These are phyloP conservation scores for Venturia nashicola DNA, from an alignment of 2,329 filamentous ascomycete genomes.

Conservation along the genomic window DNA sequence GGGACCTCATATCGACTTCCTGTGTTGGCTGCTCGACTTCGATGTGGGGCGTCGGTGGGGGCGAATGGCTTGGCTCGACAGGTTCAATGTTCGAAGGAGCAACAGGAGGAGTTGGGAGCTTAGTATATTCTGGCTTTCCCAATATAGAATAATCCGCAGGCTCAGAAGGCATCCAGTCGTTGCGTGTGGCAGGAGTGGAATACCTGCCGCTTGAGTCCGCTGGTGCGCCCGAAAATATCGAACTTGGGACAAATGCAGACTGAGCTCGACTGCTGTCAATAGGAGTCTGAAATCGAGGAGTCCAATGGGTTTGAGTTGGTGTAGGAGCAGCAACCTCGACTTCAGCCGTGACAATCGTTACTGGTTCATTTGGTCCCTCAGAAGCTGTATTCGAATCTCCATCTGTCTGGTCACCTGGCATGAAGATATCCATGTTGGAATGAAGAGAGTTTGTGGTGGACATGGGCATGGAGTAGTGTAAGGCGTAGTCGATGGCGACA, in stretches of 20 bases:
- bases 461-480: constrained; percentile 17
- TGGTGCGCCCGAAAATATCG: constrained; percentile 1
- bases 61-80: neutral
- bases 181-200: constrained; percentile 5
- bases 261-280: constrained; percentile 1
- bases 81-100: neutral
- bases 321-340: constrained; percentile 9
- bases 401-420: neutral
- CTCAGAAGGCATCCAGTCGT: neutral
- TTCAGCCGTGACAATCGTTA: constrained; percentile 9
- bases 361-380: constrained; percentile 5
- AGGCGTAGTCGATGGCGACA: constrained; percentile 19
- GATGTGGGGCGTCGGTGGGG: neutral
- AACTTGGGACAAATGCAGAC: constrained; percentile 6
- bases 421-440: constrained; percentile 17
- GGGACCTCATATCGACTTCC: neutral
- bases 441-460: constrained; percentile 10
- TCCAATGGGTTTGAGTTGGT: constrained; percentile 2
- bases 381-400: neutral
- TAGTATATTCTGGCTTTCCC: neutral
- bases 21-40: neutral
- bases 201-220: neutral
- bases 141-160: neutral
- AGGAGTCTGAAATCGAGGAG: constrained; percentile 1
- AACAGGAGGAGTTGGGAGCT: neutral